phyloP scores from a whole-genome alignment of 768 basidiomycete species.

The Daedalea quercina region DNA sequence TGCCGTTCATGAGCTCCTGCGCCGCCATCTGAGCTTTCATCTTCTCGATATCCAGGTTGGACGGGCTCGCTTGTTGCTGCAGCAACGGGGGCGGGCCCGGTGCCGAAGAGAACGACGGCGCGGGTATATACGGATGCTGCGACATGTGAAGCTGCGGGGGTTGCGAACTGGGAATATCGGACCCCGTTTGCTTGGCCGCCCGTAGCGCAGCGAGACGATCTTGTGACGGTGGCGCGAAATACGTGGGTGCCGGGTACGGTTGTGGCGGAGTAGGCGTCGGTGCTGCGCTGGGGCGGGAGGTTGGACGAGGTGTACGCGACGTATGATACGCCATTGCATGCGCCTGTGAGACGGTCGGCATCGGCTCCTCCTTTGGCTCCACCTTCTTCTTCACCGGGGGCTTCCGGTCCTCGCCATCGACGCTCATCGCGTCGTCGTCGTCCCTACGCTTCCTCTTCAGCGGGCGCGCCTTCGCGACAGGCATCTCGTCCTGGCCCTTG shows the following conservation, averaged over 20 bases:
- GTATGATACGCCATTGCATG: not conserved
- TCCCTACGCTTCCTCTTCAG: slow-evolving; percentile 12
- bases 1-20: no score
- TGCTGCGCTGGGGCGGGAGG: not conserved
- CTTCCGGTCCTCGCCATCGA: not conserved
- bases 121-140: no score
- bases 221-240: not conserved
- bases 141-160: no score
- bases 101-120: no score
- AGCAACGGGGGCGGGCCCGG: no score
- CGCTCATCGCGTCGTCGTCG: slow-evolving; percentile 1
- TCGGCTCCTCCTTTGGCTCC: not conserved
- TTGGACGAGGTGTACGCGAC: not conserved
- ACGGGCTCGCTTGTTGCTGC: no score
- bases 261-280: not conserved
- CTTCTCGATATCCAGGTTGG: no score
- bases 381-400: not conserved
- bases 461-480: not conserved
- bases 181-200: not conserved
- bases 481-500: slow-evolving; percentile 6
- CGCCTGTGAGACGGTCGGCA: not conserved
- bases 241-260: not conserved
- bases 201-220: not conserved
- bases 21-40: no score
- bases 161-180: not conserved